Evolutionary conservation across 1,139 yeast species (phyloP), one percentile per base, ranked within the genome.

Genomic region (Pichia sp.): DNA sequence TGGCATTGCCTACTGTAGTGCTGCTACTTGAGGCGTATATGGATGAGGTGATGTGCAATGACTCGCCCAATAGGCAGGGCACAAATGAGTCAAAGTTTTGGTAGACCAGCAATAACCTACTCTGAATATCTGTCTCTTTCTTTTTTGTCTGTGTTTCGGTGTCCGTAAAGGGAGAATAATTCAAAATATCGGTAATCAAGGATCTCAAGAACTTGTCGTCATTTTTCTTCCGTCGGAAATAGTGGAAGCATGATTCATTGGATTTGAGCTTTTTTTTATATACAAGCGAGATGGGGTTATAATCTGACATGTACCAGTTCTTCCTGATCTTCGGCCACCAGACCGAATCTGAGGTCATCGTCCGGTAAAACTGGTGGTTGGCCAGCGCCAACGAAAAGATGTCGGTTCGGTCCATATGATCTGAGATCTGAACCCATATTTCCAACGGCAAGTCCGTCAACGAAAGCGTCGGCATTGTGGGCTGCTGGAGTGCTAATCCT

Each of bases 31-130:
- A 19, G 10, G 16, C 11, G n/a, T 30, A 54, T 36, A 48, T 26
- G 3, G 48, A 38, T 13, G 47, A 19, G 6, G 56, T 54, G 19
- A 63, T 45, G 52, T 64, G 67, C 13, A 55, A 19, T 2, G 57
- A 48, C 47, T 59, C 34, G 15, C 59, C 48, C 3, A 63, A 42
- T 8, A 65, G 49, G 23, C 53, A 57, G 1, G 68, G 67, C 2
- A 61, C 31, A 43, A 51, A 58, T 8, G 47, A 6, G 4, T 56
- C 49, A 26, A 52, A 49, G 23, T 54, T 40, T 1, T 36, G 19
- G 15, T 52, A 57, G 7, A 56, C 34, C 8, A 8, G 10, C 8
- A 8, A 10, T 13, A 47, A 11, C 38, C 31, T 47, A 16, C 16
- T 40, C 23, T 40, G 23, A 2, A 40, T 40, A 8, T n/a, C 16